These are phyloP conservation scores for Begonia loranthoides DNA, from an alignment of 306 rosid species.

Conservation along the genomic window DNA sequence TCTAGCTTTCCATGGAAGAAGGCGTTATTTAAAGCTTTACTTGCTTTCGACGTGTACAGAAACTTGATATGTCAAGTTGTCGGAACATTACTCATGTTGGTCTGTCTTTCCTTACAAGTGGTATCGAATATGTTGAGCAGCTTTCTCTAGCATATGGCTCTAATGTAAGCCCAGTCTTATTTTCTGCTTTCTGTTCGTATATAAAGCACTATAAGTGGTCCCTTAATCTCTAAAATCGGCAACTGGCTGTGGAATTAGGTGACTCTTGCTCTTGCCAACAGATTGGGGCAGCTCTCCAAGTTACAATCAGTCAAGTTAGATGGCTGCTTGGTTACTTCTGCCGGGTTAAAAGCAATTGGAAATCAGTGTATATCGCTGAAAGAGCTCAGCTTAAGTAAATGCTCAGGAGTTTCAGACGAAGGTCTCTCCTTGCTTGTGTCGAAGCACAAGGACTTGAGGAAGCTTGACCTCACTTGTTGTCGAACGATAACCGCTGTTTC, in stretches of 20 bases:
- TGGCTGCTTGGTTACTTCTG: conserved; percentile 34
- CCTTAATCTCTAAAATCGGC: conserved; percentile 5
- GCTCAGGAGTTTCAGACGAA: conserved; percentile 42
- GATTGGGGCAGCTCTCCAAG: conserved; percentile 24
- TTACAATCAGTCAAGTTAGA: conserved; percentile 41
- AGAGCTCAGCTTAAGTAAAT: conserved; percentile 58
- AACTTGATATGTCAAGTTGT: conserved; percentile 49
- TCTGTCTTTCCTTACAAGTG: conserved; percentile 37
- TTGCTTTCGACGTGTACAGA: conserved; percentile 21
- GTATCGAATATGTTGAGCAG: conserved; percentile 41
- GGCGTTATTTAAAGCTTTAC: no score
- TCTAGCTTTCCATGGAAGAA: no score
- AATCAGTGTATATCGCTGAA: conserved; percentile 33
- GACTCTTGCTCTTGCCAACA: conserved; percentile 38
- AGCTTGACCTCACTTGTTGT: conserved; percentile 52
- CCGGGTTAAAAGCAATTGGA: conserved; percentile 37
- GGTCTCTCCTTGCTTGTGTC: conserved; percentile 32
- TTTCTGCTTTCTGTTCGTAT: background rate
- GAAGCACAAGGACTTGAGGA: conserved; percentile 33
- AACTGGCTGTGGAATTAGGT: conserved; percentile 22
- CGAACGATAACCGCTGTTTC: conserved; percentile 35
- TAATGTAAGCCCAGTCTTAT: conserved; percentile 27
- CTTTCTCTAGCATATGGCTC: conserved; percentile 40
- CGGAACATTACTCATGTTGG: conserved; percentile 42
- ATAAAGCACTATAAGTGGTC: conserved; percentile 2